phyloP scores from a whole-genome alignment of 768 basidiomycete genomes.

The Hortiboletus campestris region DNA sequence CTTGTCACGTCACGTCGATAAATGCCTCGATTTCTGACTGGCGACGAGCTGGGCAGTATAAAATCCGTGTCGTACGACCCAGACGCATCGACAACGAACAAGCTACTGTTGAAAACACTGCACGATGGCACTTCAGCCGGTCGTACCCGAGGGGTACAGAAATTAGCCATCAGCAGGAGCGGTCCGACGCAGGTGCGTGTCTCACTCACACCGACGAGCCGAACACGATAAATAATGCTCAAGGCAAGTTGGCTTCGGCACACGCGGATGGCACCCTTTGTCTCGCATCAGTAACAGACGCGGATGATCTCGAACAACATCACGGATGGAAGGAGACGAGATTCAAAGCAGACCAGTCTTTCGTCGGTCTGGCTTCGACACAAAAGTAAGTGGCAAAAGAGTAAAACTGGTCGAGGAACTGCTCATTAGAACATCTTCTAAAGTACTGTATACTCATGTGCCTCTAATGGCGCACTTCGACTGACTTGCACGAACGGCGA shows the following conservation, averaged over 20 bases:
- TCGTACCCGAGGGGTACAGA: constrained; percentile 39
- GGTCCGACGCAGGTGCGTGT: constrained; percentile 41
- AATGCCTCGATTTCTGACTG: constrained; percentile 71
- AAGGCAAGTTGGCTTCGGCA: constrained; percentile 66
- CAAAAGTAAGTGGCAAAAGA: constrained; percentile 43
- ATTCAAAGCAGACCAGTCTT: constrained; percentile 49
- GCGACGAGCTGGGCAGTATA: constrained; percentile 77
- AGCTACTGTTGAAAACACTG: constrained; percentile 34
- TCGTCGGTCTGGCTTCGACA: constrained; percentile 57
- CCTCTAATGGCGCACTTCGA: constrained; percentile 72
- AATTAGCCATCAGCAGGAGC: constrained; percentile 32
- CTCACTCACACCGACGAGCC: not conserved
- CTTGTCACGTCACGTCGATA: constrained; percentile 25
- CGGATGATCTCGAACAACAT: constrained; percentile 39
- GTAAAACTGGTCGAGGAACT: not conserved
- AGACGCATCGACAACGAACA: constrained; percentile 31
- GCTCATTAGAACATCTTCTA: not conserved
- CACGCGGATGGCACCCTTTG: constrained; percentile 57
- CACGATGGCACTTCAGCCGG: constrained; percentile 33
- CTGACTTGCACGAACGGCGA: constrained; percentile 37
- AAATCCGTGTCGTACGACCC: constrained; percentile 53
- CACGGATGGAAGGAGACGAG: constrained; percentile 66
- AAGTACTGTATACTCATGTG: constrained; percentile 61
- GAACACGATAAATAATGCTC: constrained; percentile 25
- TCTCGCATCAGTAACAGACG: constrained; percentile 42